Evolutionary conservation across 805 yeast species (phyloP), one percentile per base, ranked within the genome.

Genomic region (Cyberlindnera veronae): DNA sequence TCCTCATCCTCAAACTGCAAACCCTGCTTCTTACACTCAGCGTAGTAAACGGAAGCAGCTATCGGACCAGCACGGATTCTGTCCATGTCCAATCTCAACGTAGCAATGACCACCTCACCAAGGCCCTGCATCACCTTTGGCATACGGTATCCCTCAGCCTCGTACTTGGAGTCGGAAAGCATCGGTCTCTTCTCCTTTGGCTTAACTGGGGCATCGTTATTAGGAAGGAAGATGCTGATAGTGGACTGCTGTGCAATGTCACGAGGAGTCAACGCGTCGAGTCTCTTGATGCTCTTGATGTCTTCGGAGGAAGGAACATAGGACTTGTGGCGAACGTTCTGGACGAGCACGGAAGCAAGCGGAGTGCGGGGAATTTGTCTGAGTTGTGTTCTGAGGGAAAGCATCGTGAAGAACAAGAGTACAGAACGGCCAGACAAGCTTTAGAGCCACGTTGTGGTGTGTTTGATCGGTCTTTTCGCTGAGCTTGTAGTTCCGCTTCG

Each of bases 21-120:
- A 4, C 87, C 96, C 64, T 89, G 97, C 32, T 70, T 76, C 61
- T 88, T 88, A 66, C 96, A 89, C 62, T 84, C 80, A 36, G 84
- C 88, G 57, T 86, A 84, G 64, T 90, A 93, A 41, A 75, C 72
- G 3, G 90, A 83, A 8, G 97, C 98, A 5, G 96, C 96, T 49
- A 91, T 81, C 1, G 97, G 89, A 20, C 97, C 98, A 0, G 97
- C 84, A 57, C 98, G 76, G 28, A 90, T 76, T 48, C 77, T 77
- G 67, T 91, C 98, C 95, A 91, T 88, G 62, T 91, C 96, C 42
- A 91, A 67, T 48, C 77, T 71, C 59, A 91, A 81, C 0, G 61
- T 34, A 5, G 73, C 68, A 40, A 84, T 74, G 17, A 82, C 69
- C 29, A 73, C 55, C 58, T 85, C 89, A 50, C 91, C 93, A 27